Evolutionary conservation across 805 yeast species (phyloP), one percentile per base, ranked within the genome.

Genomic region (Hanseniaspora singularis): DNA sequence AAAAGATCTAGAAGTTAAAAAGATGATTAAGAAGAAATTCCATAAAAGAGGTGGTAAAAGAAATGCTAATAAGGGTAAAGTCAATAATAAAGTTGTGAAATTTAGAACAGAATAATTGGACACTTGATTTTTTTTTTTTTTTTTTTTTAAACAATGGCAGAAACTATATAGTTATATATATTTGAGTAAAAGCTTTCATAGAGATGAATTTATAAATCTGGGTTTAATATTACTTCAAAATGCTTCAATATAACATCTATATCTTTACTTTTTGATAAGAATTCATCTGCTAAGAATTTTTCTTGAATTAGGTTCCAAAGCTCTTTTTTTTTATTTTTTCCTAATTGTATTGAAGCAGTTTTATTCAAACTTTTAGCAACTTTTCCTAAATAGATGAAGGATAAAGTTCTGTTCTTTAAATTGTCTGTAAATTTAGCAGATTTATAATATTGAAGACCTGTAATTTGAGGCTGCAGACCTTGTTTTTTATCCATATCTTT

Each of bases 1-100:
- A 20, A 50, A 50, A 45, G 55, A 47, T 3, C 45, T 51, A 20
- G 57, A 55, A 46, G 42, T 59, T 9, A 61, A 52, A 47, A 60
- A 56, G 46, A 32, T 55, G 36, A 47, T 56, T 2, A 63, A 63
- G 51, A 63, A 63, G 53, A 57, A 53, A 48, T 60, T 62, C 40
- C 62, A 58, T 44, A 60, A 57, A 46, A 59, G 66, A 47, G 66
- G 66, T 47, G 66, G 66, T 20, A 62, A 61, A 44, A 61, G 62
- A 50, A 62, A 62, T 40, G 18, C 30, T 11, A 30, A 20, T 10
- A 44, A 61, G 60, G 33, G 57, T 56, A 51, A 52, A 52, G 15
- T 16, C 4, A 22, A 27, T 14, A 44, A 44, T 22, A 44, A 30
- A 37, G 41, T 44, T 5, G 28, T 37, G 7, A 44, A 36, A n/a